A percentile compares a stretch with the other conserved stretches of the same genome.
Evolutionary conservation across 1,284 basidiomycete genomes (phyloP).

Genomic region (Agaricales sp.): DNA sequence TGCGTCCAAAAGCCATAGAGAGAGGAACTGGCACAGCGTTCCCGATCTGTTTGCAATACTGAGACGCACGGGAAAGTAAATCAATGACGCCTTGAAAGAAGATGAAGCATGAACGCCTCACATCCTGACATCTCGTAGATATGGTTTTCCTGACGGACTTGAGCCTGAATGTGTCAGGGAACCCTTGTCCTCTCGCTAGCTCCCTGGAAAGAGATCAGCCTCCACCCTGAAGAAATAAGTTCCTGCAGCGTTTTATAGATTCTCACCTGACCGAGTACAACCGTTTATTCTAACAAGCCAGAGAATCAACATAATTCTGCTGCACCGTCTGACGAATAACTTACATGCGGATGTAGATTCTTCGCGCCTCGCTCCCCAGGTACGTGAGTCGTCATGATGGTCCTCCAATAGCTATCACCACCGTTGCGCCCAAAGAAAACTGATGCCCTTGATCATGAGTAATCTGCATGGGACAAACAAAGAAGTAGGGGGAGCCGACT

Average conservation of each 20-base stretch:
- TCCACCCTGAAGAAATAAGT: neutral
- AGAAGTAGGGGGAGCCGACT: too few relatives aligned
- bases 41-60: slow-evolving; percentile 65
- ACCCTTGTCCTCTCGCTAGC: slow-evolving; percentile 60
- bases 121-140: slow-evolving; percentile 31
- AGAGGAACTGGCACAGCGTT: slow-evolving; percentile 66
- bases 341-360: slow-evolving; percentile 51
- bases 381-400: slow-evolving; percentile 41
- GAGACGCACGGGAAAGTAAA: slow-evolving; percentile 3
- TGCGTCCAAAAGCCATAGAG: slow-evolving; percentile 47
- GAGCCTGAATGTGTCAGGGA: slow-evolving; percentile 57
- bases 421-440: slow-evolving; percentile 46
- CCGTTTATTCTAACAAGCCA: slow-evolving; percentile 55
- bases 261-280: slow-evolving; percentile 36
- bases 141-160: slow-evolving; percentile 30
- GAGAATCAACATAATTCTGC: too few relatives aligned
- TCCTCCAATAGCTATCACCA: slow-evolving; percentile 39
- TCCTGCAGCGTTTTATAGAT: neutral
- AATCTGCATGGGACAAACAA: neutral
- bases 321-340: too few relatives aligned
- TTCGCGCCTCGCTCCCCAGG: slow-evolving; percentile 40
- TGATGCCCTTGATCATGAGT: slow-evolving; percentile 16
- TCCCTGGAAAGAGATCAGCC: slow-evolving; percentile 24
- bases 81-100: too few relatives aligned
- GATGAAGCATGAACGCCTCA: slow-evolving; percentile 23